Percentiles rank a stretch among this genome's conserved stretches.
Evolutionary conservation across 768 basidiomycete genomes (phyloP).

Genomic region (Peribolospora kevripleyi): DNA sequence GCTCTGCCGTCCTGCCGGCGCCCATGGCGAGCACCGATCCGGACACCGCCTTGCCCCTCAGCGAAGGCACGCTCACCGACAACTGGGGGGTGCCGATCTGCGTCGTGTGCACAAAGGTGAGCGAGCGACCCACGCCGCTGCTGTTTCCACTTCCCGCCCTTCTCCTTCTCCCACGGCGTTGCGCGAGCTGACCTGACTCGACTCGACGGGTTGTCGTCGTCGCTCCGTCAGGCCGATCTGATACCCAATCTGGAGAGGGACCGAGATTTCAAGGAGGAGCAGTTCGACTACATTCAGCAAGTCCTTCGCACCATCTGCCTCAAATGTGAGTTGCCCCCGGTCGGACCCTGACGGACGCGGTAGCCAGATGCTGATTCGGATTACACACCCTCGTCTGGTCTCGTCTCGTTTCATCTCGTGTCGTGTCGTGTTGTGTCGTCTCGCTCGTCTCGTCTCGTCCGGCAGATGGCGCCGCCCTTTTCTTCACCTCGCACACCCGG

Average conservation of each 20-base stretch:
- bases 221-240: conserved; percentile 9
- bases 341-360: no score
- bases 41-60: conserved; percentile 53
- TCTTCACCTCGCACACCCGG: conserved; percentile 57
- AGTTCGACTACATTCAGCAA: conserved; percentile 85
- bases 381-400: no score
- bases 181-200: not conserved
- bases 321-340: conserved; percentile 39
- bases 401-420: not conserved
- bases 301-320: conserved; percentile 76
- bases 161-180: not conserved
- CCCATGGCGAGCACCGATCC: conserved; percentile 5
- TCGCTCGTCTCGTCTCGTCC: not conserved
- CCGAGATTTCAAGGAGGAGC: conserved; percentile 41
- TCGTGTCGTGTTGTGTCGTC: no score
- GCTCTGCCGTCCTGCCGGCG: no score
- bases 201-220: not conserved
- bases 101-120: conserved; percentile 63
- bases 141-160: not conserved
- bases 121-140: not conserved
- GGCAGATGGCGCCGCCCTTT: conserved; percentile 68
- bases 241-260: conserved; percentile 12
- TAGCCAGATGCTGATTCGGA: no score
- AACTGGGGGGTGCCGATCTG: conserved; percentile 71
- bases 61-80: conserved; percentile 60